phyloP scores from a whole-genome alignment of 2,329 filamentous ascomycete genomes.

The Talaromyces sp. region DNA sequence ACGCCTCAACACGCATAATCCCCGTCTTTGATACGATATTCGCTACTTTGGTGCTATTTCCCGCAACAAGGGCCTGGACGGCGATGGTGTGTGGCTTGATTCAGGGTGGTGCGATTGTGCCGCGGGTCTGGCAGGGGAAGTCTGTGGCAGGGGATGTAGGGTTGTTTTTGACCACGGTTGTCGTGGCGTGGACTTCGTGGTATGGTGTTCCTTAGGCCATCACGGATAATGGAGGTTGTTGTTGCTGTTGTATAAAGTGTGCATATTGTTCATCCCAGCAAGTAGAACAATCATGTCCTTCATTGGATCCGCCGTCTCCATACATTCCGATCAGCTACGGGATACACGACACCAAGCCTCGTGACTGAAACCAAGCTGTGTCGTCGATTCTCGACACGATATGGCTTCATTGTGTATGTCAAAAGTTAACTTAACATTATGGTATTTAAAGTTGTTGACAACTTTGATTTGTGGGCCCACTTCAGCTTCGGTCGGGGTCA shows the following conservation, averaged over 20 bases:
- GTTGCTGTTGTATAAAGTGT: neutral
- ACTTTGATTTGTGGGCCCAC: neutral
- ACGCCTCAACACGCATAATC: neutral
- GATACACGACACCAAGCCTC: too few species aligned
- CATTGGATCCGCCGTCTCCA: neutral
- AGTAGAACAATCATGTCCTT: neutral
- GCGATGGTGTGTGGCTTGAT: neutral
- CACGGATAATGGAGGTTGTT: too few species aligned
- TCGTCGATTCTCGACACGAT: too few species aligned
- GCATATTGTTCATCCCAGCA: neutral
- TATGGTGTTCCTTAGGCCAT: neutral
- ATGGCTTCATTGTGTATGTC: too few species aligned
- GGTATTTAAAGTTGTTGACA: neutral
- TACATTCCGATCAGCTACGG: neutral
- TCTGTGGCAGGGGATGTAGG: neutral
- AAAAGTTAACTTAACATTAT: too few species aligned
- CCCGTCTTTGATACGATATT: neutral
- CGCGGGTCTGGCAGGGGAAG: neutral
- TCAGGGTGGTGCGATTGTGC: constrained; percentile 1
- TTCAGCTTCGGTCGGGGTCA: neutral
- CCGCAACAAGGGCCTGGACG: neutral
- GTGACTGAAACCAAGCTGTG: neutral
- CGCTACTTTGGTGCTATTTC: neutral
- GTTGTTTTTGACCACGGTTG: neutral
- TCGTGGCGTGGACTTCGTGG: neutral